These are phyloP conservation scores for Bacterosira constricta DNA, from an alignment of 108 stramenopile genomes.

Conservation along the genomic window DNA sequence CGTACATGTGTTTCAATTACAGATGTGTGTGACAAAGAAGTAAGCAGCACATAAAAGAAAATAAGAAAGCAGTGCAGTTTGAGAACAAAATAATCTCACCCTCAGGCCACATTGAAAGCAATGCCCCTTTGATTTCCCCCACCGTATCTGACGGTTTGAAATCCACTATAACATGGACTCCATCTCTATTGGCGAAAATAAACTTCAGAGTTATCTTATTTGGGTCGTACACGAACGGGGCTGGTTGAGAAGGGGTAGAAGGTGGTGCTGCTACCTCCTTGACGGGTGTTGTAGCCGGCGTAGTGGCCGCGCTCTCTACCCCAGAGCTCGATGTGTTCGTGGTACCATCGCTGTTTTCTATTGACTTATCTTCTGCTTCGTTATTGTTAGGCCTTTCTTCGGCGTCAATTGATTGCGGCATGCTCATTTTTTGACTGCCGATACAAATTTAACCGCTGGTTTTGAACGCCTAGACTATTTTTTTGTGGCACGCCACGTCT, in stretches of 20 bases:
- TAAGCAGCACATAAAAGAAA: too few species aligned
- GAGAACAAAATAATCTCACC: conserved; percentile 54
- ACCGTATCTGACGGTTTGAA: conserved; percentile 77
- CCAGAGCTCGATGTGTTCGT: not conserved
- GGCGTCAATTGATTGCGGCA: not conserved
- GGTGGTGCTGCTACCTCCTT: not conserved
- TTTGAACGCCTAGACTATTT: too few species aligned
- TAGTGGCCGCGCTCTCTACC: not conserved
- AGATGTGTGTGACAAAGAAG: too few species aligned
- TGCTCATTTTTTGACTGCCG: not conserved
- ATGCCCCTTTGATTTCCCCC: conserved; percentile 78
- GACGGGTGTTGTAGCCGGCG: not conserved
- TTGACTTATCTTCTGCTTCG: not conserved
- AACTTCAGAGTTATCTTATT: conserved; percentile 82
- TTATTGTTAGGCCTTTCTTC: not conserved
- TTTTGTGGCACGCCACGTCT: too few species aligned
- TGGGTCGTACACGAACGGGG: conserved; percentile 58
- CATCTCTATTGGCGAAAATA: conserved; percentile 85
- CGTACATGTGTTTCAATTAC: not conserved
- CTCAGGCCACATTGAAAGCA: conserved; percentile 84
- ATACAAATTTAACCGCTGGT: too few species aligned
- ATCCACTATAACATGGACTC: conserved; percentile 75
- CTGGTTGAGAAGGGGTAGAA: too few species aligned
- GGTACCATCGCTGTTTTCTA: not conserved
- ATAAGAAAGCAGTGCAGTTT: not conserved